Evolutionary conservation across 176 grass and related monocot genomes (phyloP).

Genomic region (Hyparrhenia diplandra): DNA sequence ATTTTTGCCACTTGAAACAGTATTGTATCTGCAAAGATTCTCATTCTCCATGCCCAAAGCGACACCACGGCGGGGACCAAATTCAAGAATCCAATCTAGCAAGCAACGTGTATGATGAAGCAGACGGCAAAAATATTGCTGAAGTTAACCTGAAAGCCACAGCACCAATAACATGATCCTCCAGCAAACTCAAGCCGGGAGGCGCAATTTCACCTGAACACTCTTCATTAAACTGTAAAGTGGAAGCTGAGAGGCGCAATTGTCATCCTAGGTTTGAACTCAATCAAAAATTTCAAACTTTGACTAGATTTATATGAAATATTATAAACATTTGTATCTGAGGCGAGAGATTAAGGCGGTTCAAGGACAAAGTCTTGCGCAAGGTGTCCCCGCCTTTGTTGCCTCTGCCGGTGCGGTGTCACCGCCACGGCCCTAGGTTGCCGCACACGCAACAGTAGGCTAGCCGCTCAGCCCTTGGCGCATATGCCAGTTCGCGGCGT

Average conservation of each 20-base stretch:
- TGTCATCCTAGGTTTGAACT: not conserved
- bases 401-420: too few relatives aligned
- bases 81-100: slow-evolving; percentile 3
- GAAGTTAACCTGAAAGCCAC: slow-evolving; percentile 13
- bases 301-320: too few relatives aligned
- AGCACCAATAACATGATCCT: not conserved
- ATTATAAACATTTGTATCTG: too few relatives aligned
- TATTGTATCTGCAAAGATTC: not conserved
- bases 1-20: not conserved
- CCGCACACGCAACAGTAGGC: too few relatives aligned
- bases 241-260: not conserved
- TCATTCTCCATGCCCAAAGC: not conserved
- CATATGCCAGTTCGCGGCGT: too few relatives aligned
- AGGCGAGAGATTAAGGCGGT: too few relatives aligned
- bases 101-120: not conserved
- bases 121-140: not conserved
- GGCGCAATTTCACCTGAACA: not conserved
- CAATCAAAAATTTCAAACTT: not conserved
- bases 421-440: too few relatives aligned
- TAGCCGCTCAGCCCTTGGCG: too few relatives aligned
- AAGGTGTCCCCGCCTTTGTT: too few relatives aligned
- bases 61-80: not conserved
- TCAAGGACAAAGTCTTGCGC: too few relatives aligned
- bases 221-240: not conserved
- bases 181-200: not conserved